Base-by-base conservation (phyloP, 768 basidiomycete genomes). In the Tulasnella calospora region DNA sequence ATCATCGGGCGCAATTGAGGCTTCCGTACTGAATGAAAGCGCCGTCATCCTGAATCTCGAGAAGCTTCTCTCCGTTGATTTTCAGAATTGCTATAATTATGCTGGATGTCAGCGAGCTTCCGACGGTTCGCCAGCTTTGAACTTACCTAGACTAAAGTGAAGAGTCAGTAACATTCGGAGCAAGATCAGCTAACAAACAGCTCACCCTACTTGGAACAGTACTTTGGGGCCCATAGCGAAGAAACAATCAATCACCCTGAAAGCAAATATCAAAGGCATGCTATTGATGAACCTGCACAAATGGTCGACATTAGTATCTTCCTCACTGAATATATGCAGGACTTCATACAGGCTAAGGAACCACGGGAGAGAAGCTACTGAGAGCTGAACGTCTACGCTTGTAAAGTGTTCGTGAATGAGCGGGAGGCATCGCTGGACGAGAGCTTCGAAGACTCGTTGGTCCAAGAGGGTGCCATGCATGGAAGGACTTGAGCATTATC, bases 391-490 rank as follows among this genome's bases (percentile, higher is more conserved):
- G 82, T 99, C 97, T 44, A 97, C 95, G 21, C 84, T 86, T 81
- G 89, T 88, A 85, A 98, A 98, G 84, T 99, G 94, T 38, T 98
- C 95, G 81, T 96, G 92, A 81, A 99, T 94, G 82, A 97, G 93
- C 4, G 96, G 96, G 51, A 98, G 87, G 85, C 93, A 94, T 76
- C 91, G 90, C 77, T 92, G 89, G 9, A 99, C 96, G 41, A 99
- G 88, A 8, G 96, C 91, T 83, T 99, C 98, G 80, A 99, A 99
- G 0, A 99, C 98, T 27, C 96, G 89, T 84, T 99, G 98, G 83
- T 99, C 98, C n/a, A 99, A 90, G 15, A 99, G 88, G 0, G 98
- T 99, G 19, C 98, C 98, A 82, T 98, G 95, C 98, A 99, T 99
- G 0, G 96, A 97, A 2, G 95, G 94, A 80, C 95, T 96, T 81